Evolutionary conservation across 2,329 filamentous ascomycete species (phyloP), one percentile per base, ranked within the genome.

Genomic region (Stemphylium lycopersici): DNA sequence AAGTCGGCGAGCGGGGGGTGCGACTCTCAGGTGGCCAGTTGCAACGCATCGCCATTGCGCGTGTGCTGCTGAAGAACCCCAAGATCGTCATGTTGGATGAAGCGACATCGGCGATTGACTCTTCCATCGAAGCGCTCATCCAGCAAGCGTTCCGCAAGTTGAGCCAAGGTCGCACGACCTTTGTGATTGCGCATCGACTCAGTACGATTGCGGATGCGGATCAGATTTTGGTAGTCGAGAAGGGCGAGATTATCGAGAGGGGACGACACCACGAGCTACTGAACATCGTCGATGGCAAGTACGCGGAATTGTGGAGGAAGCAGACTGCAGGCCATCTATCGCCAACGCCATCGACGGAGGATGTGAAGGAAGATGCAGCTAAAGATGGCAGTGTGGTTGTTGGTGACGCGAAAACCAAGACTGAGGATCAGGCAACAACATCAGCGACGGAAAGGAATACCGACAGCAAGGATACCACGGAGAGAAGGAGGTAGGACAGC

Each of bases 21-120:
- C 67, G 74, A 37, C 75, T 89, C 2, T 89, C 86, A 3, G 87
- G 87, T 1, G 87, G 87, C 20, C 86, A 89, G 67, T 74, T 88
- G 5, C 87, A 89, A 64, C 83, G 87, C 41, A 81, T 89, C 24
- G 86, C 87, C 4, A 89, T 89, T 67, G 87, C 87, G 6, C 85
- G 92, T 1, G 89, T 91, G 7, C 80, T 93, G 43, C 84, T 96
- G 71, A 93, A 93, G 76, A 84, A 84, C 56, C 89, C 90, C 0
- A 90, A 95, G 65, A 83, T 96, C 38, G 83, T 96, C 3, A 87
- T 96, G 15, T 82, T 96, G 0, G 92, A 96, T 68, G 92, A 96
- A 77, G 88, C 92, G 0, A 96, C 93, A 51, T 91, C 90, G 40
- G 90, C 91, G 46, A 92, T 96, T 84, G 88, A 93, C 61, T 87